phyloP scores from a whole-genome alignment of 2,329 filamentous ascomycete species.

The Chlorencoelia australis region DNA sequence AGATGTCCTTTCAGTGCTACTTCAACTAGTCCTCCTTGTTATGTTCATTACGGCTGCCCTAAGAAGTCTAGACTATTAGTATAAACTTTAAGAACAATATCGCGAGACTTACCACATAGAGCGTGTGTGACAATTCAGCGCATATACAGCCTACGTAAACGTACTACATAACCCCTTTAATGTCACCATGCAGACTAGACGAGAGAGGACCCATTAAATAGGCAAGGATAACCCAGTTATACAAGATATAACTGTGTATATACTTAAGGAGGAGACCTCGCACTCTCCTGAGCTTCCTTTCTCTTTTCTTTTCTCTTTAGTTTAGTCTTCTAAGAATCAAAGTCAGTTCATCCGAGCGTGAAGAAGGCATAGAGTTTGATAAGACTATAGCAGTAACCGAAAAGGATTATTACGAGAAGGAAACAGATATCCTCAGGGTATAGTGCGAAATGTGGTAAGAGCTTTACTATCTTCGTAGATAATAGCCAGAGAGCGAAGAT shows the following conservation, averaged over 20 bases:
- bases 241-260: too few relatives aligned
- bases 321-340: too few relatives aligned
- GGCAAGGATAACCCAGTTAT: too few relatives aligned
- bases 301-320: too few relatives aligned
- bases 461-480: conserved; percentile 1
- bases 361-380: conserved; percentile 1
- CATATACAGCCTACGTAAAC: too few relatives aligned
- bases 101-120: conserved; percentile 2
- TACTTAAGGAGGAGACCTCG: too few relatives aligned
- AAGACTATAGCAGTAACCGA: background rate
- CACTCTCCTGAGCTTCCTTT: too few relatives aligned
- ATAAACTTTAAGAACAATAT: conserved; percentile 1
- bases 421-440: conserved; percentile 1
- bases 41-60: background rate
- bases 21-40: background rate
- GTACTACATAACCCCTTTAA: too few relatives aligned
- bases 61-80: conserved; percentile 1
- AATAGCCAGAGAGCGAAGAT: conserved; percentile 4
- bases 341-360: too few relatives aligned
- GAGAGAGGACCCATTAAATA: too few relatives aligned
- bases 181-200: too few relatives aligned
- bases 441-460: conserved; percentile 1
- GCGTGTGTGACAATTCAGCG: too few relatives aligned
- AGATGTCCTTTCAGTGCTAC: background rate
- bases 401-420: conserved; percentile 1